A percentile compares a stretch with the other conserved stretches of the same genome.
Conservation (phyloP, 768 basidiomycete species). For the Hemileccinum rubropunctum region DNA sequence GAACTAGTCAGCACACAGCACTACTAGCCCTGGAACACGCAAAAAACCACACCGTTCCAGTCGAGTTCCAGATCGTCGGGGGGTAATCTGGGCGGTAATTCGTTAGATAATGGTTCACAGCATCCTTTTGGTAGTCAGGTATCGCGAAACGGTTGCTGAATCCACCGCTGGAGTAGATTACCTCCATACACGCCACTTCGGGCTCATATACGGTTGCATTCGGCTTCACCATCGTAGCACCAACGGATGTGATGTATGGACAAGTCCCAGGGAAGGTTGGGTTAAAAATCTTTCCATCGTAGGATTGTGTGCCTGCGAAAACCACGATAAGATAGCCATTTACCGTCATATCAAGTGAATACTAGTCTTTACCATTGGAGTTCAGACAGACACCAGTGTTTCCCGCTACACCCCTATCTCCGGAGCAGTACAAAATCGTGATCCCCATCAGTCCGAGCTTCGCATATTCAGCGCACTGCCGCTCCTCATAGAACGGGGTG, state of each 20-base stretch:
- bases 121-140: constrained; percentile 19
- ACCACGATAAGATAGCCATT: not conserved
- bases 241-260: constrained; percentile 48
- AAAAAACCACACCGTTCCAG: constrained; percentile 3
- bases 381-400: constrained; percentile 30
- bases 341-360: not conserved
- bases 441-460: constrained; percentile 38
- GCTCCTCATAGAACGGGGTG: constrained; percentile 32
- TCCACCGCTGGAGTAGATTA: constrained; percentile 65
- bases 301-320: not conserved
- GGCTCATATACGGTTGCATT: constrained; percentile 35
- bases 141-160: constrained; percentile 30
- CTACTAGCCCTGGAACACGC: too few relatives aligned
- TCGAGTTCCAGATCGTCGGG: constrained; percentile 6
- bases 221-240: constrained; percentile 41
- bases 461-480: constrained; percentile 43
- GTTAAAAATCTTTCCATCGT: constrained; percentile 36
- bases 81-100: constrained; percentile 17
- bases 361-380: constrained; percentile 18
- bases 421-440: constrained; percentile 41
- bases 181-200: constrained; percentile 45
- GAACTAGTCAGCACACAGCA: not conserved
- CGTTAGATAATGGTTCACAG: constrained; percentile 16
- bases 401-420: constrained; percentile 20
- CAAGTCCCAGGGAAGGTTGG: constrained; percentile 47